Evolutionary conservation across 768 basidiomycete genomes (phyloP), one percentile per base, ranked within the genome.

Genomic region (Rhizopogon roseolus): DNA sequence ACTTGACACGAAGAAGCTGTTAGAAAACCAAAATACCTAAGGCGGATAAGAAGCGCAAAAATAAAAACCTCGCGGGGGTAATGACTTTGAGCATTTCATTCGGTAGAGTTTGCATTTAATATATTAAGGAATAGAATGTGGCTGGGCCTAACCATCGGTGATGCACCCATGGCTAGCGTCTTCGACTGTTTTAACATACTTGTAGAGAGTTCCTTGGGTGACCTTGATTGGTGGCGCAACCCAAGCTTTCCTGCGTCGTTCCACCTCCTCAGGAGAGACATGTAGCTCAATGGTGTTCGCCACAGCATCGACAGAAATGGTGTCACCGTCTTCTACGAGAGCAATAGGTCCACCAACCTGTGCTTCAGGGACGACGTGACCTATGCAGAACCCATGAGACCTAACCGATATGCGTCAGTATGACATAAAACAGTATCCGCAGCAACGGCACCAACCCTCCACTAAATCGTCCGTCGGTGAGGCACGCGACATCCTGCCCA

Each of bases 391-490:
- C 16, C 94, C 94, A 73, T 96, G 94, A 42, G 94, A 96, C 60
- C 93, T 95, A 62, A 19, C 42, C 34, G 17, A 39, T 19, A 19
- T 50, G 22, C 27, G 27, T 57, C 48, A 65, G 60, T 61, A 19
- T 49, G 58, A 51, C 41, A 45, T 54, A 54, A 53, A 50, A 54
- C 58, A 52, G 58, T 52, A 53, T 43, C 61, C 60, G 50, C 52
- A 39, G 56, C 34, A 34, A 54, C 34, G 9, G 53, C 40, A 77
- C 86, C 72, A 63, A 97, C 93, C 95, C 95, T 75, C 95, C 95
- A 67, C 90, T 93, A 78, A 99, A 99, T 60, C 97, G 85, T 49
- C 97, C 97, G 72, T 99, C 96, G 16, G 97, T 99, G 60, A 99
- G 71, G 70, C 93, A 98, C 38, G 96, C 96, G 46, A 98, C 97